Base-by-base conservation (phyloP, 495 filamentous ascomycete genomes). In the Aspergillus cristatus region DNA sequence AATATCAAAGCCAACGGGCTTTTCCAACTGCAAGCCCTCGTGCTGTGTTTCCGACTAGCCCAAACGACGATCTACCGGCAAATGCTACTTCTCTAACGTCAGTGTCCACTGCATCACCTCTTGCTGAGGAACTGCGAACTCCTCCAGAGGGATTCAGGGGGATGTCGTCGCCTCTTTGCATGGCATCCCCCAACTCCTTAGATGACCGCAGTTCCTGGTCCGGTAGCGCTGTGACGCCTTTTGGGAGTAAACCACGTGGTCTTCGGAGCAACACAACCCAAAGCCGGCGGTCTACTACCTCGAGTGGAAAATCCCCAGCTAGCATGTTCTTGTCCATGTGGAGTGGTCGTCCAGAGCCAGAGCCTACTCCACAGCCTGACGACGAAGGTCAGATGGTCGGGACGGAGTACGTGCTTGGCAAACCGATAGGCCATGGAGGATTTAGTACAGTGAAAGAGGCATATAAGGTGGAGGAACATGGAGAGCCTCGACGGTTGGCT, bases 381-480 rank as follows among this genome's bases (percentile, higher is more conserved):
- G 75, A 79, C 28, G 82, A 84, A 54, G 82, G 82, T 1, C 81
- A 86, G 53, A 78, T 81, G 54, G 74, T 86, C 26, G 82, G 81
- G 15, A 70, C 67, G 18, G 73, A 79, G 32, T 86, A 86, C 51
- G 78, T 86, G 18, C 71, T 86, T 38, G 82, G 82, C 14, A 79
- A 79, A 41, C 70, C 79, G 34, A 75, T 86, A 29, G 82, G 79
- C 25, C 75, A 62, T 45, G 82, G 82, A 14, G 82, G 82, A 11
- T 85, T 85, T 50, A 82, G 79, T 43, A 65, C 72, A 0, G 76
- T 86, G 12, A 82, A 81, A 48, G 82, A 86, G 48, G 81, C 81
- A 7, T 76, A 67, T 41, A 83, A 80, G 28, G 75, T 83, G 25
- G 75, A 79, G 35, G 62, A 69, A 30, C 58, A 63, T 17, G 66